These are phyloP conservation scores for Camellia granthamiana DNA, from an alignment of 148 eudicot species.

Conservation along the genomic window DNA sequence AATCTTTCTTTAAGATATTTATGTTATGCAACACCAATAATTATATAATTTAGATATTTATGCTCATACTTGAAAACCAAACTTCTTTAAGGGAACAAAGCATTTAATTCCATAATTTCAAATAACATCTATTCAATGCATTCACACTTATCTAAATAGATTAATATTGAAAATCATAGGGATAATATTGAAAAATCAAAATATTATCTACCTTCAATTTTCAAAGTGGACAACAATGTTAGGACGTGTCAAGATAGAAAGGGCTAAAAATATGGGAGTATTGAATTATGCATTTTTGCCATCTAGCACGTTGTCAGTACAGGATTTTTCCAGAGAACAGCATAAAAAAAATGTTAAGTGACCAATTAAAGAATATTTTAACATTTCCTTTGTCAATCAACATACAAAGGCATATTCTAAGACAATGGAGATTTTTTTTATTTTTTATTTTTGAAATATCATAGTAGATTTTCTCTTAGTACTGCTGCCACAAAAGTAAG, in stretches of 20 bases:
- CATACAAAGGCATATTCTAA: not conserved
- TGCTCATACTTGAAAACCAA: too few relatives aligned
- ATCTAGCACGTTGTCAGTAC: too few relatives aligned
- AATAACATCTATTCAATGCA: too few relatives aligned
- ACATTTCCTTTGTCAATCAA: not conserved
- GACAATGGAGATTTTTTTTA: not conserved
- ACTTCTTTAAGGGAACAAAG: too few relatives aligned
- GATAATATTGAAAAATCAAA: not conserved
- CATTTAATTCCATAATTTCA: too few relatives aligned
- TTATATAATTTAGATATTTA: too few relatives aligned
- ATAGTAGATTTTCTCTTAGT: not conserved
- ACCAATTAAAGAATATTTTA: not conserved
- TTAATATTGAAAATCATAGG: not conserved
- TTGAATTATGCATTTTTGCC: too few relatives aligned
- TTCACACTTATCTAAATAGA: too few relatives aligned
- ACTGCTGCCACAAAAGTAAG: not conserved
- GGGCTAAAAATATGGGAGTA: not conserved
- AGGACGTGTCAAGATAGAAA: too few relatives aligned
- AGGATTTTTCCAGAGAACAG: not conserved
- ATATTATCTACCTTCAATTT: too few relatives aligned
- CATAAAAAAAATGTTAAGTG: not conserved
- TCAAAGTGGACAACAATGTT: not conserved
- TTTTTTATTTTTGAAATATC: not conserved
- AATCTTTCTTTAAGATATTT: too few relatives aligned
- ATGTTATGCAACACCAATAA: too few relatives aligned